These are phyloP conservation scores for Micractinium conductrix DNA, from an alignment of 139 green algal genomes.

Conservation along the genomic window DNA sequence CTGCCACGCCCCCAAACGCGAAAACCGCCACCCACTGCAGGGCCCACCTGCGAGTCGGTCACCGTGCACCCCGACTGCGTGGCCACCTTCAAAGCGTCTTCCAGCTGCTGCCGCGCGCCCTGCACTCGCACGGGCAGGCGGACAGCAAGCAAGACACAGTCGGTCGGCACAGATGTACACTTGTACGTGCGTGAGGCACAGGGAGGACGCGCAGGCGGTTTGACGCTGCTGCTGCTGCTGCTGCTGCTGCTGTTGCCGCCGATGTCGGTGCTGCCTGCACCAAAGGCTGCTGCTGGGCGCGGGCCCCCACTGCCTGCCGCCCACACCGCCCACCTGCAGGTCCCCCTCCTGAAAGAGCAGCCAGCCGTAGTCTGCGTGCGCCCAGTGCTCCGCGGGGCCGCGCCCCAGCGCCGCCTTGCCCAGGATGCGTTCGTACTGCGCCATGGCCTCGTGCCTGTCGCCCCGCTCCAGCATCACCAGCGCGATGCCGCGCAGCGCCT, in stretches of 20 bases:
- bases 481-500: constrained; percentile 64
- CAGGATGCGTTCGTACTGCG: constrained; percentile 80
- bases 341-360: constrained; percentile 71
- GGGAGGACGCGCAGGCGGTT: no score
- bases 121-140: constrained; percentile 35
- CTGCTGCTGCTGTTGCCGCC: no score
- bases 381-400: constrained; percentile 75
- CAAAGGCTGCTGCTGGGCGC: no score
- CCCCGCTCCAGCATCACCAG: constrained; percentile 26
- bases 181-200: no score
- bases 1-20: no score
- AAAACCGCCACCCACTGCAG: not conserved
- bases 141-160: no score
- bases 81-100: constrained; percentile 13
- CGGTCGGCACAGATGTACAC: no score
- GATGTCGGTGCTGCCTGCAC: no score
- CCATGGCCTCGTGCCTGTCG: constrained; percentile 13
- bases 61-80: constrained; percentile 13
- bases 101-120: constrained; percentile 56
- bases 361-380: constrained; percentile 78
- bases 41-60: constrained; percentile 29
- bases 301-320: no score
- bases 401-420: constrained; percentile 65
- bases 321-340: constrained; percentile 35
- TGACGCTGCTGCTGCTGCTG: no score